Evolutionary conservation across 176 grass and related monocot species (phyloP).

Genomic region (Juncus effusus): DNA sequence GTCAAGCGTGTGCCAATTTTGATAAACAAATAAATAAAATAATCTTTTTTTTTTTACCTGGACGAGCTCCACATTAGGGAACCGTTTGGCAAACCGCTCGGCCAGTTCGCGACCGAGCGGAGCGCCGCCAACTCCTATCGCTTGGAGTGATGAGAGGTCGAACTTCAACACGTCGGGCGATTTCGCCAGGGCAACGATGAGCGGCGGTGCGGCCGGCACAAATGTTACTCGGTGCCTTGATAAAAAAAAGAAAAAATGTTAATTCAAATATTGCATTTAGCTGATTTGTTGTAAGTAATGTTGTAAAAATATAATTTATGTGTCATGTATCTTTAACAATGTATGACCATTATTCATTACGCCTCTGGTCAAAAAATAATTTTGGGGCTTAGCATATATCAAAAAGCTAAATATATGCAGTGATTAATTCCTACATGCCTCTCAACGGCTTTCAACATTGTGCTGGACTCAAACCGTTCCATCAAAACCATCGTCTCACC

Average conservation of each 20-base stretch:
- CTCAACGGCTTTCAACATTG: conserved; percentile 49
- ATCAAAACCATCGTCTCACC: conserved; percentile 69
- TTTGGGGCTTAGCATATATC: too few relatives aligned
- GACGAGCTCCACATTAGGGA: conserved; percentile 52
- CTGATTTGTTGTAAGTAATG: too few relatives aligned
- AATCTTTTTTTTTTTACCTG: conserved; percentile 32
- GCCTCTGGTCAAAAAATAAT: too few relatives aligned
- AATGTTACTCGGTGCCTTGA: conserved; percentile 41
- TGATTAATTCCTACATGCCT: too few relatives aligned
- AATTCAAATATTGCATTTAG: too few relatives aligned
- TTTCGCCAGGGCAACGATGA: conserved; percentile 62
- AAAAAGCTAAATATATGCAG: too few relatives aligned
- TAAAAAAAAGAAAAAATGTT: too few relatives aligned
- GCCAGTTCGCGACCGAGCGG: conserved; percentile 53
- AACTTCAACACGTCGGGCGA: conserved; percentile 46
- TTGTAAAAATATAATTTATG: too few relatives aligned
- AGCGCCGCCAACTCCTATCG: conserved; percentile 57
- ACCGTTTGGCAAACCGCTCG: conserved; percentile 46
- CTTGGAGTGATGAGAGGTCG: conserved; percentile 52
- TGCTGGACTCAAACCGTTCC: conserved; percentile 56
- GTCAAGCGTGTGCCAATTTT: not conserved
- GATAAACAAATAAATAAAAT: not conserved
- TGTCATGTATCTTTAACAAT: too few relatives aligned
- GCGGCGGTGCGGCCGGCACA: conserved; percentile 51
- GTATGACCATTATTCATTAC: too few relatives aligned